Percentiles rank a stretch among this genome's conserved stretches.
These are phyloP conservation scores for Arthroderma uncinatum DNA, from an alignment of 2,329 filamentous ascomycete genomes.

Conservation along the genomic window DNA sequence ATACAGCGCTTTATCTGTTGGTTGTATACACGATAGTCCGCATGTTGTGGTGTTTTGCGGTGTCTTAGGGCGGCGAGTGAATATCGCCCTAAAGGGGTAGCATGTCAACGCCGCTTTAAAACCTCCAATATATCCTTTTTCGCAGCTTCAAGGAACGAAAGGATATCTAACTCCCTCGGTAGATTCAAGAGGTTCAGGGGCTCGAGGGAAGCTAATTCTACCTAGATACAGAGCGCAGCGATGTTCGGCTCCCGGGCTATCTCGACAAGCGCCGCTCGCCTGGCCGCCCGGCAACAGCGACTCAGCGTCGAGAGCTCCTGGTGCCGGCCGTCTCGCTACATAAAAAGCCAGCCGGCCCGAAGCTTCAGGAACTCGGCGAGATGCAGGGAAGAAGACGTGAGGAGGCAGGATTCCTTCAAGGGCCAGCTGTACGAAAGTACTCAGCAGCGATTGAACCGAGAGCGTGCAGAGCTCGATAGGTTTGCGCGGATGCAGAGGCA, in stretches of 20 bases:
- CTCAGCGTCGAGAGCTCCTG: not conserved
- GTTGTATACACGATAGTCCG: not conserved
- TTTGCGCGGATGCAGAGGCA: slow-evolving; percentile 37
- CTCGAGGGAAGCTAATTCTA: not conserved
- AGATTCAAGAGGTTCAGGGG: not conserved
- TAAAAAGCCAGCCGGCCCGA: not conserved
- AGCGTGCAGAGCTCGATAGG: slow-evolving; percentile 45
- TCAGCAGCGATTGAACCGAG: slow-evolving; percentile 45
- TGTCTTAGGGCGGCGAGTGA: not conserved
- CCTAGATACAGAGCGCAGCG: not conserved
- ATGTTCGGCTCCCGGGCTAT: slow-evolving; percentile 13
- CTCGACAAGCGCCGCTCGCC: slow-evolving; percentile 7
- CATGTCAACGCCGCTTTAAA: not conserved
- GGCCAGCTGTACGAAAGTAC: slow-evolving; percentile 53
- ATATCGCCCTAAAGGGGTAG: not conserved
- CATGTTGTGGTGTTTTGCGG: not conserved
- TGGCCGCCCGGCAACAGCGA: slow-evolving; percentile 4
- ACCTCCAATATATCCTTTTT: not conserved
- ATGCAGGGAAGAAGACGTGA: slow-evolving; percentile 1
- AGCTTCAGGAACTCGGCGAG: slow-evolving; percentile 6
- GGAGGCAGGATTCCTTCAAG: slow-evolving; percentile 36
- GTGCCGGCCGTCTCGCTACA: not conserved
- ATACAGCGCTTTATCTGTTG: no score
- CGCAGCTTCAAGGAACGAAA: not conserved
- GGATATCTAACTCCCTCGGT: no score